Percentiles rank a stretch among this genome's conserved stretches.
Evolutionary conservation across 2,329 filamentous ascomycete species (phyloP).

Genomic region (Ophiocordyceps australis): DNA sequence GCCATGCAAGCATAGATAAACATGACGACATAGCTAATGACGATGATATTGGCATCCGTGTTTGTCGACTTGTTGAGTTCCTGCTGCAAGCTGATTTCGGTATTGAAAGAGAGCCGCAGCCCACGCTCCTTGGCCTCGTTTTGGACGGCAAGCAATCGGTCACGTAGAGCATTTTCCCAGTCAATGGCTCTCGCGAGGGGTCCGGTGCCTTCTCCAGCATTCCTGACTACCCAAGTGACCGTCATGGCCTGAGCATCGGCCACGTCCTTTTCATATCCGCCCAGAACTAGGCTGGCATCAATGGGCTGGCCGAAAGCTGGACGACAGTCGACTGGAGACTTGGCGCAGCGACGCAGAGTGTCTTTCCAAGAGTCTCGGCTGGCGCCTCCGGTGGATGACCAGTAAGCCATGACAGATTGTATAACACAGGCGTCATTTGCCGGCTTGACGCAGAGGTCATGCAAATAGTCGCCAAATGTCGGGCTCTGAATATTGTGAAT

Average conservation of each 20-base stretch:
- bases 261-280: slow-evolving; percentile 55
- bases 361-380: slow-evolving; percentile 45
- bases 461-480: slow-evolving; percentile 47
- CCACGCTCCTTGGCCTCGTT: slow-evolving; percentile 61
- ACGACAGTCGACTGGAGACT: slow-evolving; percentile 67
- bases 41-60: slow-evolving; percentile 90
- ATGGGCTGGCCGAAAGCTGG: slow-evolving; percentile 82
- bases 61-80: slow-evolving; percentile 97
- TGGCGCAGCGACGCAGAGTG: slow-evolving; percentile 53
- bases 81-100: slow-evolving; percentile 85
- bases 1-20: slow-evolving; percentile 92
- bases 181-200: slow-evolving; percentile 63
- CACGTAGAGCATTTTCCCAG: slow-evolving; percentile 69
- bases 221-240: slow-evolving; percentile 88
- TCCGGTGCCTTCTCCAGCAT: slow-evolving; percentile 55
- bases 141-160: slow-evolving; percentile 59
- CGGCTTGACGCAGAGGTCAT: slow-evolving; percentile 89
- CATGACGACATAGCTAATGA: slow-evolving; percentile 97
- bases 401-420: slow-evolving; percentile 85
- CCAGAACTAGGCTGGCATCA: slow-evolving; percentile 69
- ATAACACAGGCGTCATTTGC: slow-evolving; percentile 78
- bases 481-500: slow-evolving; percentile 55
- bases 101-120: slow-evolving; percentile 80
- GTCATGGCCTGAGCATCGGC: slow-evolving; percentile 65
- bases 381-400: slow-evolving; percentile 36